These are phyloP conservation scores for Neofusicoccum parvum DNA, from an alignment of 2,329 filamentous ascomycete genomes.

Conservation along the genomic window DNA sequence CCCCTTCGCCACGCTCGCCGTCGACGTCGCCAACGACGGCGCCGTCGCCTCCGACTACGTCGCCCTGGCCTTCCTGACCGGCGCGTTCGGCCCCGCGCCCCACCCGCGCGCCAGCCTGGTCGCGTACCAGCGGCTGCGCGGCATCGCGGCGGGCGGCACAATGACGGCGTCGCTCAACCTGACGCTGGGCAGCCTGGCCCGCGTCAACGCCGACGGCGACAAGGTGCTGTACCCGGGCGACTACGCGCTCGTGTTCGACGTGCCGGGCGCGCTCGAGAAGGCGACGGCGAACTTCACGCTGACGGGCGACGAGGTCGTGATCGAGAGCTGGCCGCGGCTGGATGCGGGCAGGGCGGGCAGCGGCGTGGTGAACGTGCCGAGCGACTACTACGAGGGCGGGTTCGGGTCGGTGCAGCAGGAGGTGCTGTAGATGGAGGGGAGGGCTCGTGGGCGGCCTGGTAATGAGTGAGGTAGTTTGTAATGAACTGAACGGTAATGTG, in stretches of 20 bases:
- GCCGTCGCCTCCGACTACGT: conserved; percentile 54
- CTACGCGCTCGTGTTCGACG: conserved; percentile 41
- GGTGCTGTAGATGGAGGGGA: not conserved
- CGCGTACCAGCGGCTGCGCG: conserved; percentile 51
- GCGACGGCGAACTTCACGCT: conserved; percentile 49
- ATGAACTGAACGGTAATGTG: no score
- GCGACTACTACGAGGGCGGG: conserved; percentile 35
- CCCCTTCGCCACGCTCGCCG: conserved; percentile 40
- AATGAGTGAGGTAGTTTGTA: no score
- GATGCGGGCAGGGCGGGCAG: conserved; percentile 13
- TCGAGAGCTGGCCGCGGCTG: conserved; percentile 46
- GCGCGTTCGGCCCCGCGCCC: conserved; percentile 52
- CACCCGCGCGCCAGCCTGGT: conserved; percentile 57
- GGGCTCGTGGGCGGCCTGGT: no score
- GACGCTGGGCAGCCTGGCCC: conserved; percentile 53
- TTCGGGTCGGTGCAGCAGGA: conserved; percentile 24
- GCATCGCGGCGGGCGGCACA: conserved; percentile 38
- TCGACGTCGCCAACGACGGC: conserved; percentile 55
- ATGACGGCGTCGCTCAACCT: conserved; percentile 42
- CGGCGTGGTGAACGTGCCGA: conserved; percentile 22
- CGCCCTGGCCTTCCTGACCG: conserved; percentile 53
- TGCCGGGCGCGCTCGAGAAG: conserved; percentile 29
- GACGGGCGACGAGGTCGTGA: conserved; percentile 44
- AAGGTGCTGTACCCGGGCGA: conserved; percentile 57
- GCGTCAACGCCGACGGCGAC: conserved; percentile 54